Evolutionary conservation across 345 rosid species (phyloP), one percentile per base, ranked within the genome.

Genomic region (Aquilaria yunnanensis): DNA sequence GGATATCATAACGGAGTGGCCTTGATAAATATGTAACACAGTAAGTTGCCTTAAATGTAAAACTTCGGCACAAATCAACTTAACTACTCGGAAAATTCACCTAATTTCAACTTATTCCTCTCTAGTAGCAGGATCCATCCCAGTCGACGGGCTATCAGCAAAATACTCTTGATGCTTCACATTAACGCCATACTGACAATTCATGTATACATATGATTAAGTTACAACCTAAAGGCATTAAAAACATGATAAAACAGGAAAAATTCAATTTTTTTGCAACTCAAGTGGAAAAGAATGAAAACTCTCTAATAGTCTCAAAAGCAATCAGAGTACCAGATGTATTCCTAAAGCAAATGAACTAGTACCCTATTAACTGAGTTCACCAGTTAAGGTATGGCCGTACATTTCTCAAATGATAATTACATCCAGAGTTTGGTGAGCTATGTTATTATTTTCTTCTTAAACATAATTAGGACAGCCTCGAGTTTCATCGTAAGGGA

Each of bases 111-210:
- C 70, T 72, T 65, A 81, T 65, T 83, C 86, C 3, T 84, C 87
- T 66, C 86, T 83, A 51, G 96, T 54, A 47, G 85, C 75, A 72
- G 83, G 80, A 73, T 88, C 96, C 66, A 80, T 67, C 31, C 91
- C 89, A 0, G 88, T 75, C 6, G 83, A 85, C 45, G 89, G 84
- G 63, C 78, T 91, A 70, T 88, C 97, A 14, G 89, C 97, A 74
- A 86, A 90, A 63, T 86, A 90, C 75, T 90, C 97, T 47, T 89
- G 97, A 63, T 88, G 96, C 83, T 88, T 94, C 81, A 93, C 88
- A 41, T 88, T 86, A 63, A 90, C 97, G 3, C 96, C 95, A 54
- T 81, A 75, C 99, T 90, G 94, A 59, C 32, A 68, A 70, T 68
- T 53, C 60, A 56, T 65, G 41, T 3, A 52, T n/a, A 71, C 31